Percentiles rank a stretch among this genome's conserved stretches.
Evolutionary conservation across 1,139 yeast genomes (phyloP).

Genomic region (Hyphopichia khmerensis): DNA sequence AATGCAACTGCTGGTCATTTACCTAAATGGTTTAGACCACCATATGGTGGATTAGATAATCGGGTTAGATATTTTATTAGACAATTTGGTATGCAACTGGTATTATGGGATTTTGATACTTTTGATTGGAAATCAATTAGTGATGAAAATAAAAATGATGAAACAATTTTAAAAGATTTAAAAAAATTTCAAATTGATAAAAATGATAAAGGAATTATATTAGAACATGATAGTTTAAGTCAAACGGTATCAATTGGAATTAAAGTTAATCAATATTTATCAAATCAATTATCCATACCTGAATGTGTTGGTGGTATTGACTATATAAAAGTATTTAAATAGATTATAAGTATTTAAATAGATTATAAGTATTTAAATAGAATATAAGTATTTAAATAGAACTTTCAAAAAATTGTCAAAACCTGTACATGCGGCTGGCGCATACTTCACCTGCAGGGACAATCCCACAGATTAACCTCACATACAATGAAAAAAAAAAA

Average conservation of each 20-base stretch:
- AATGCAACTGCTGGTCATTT: constrained; percentile 86
- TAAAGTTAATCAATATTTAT: constrained; percentile 48
- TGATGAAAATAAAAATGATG: constrained; percentile 37
- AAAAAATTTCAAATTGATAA: constrained; percentile 44
- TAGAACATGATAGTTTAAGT: constrained; percentile 79
- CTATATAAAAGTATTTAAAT: no score
- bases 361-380: no score
- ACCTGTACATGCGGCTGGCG: no score
- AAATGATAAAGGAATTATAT: constrained; percentile 57
- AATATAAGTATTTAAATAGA: no score
- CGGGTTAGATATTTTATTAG: constrained; percentile 76
- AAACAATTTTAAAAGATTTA: constrained; percentile 56
- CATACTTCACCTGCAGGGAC: no score
- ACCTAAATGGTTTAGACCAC: constrained; percentile 96
- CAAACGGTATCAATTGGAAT: constrained; percentile 71
- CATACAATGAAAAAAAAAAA: no score
- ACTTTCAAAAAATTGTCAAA: no score
- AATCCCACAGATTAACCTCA: no score
- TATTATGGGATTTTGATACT: constrained; percentile 89
- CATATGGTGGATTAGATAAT: constrained; percentile 91
- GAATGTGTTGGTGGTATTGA: constrained; percentile 72
- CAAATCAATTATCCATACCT: constrained; percentile 72
- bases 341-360: no score
- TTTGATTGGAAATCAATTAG: constrained; percentile 81
- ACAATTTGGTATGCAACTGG: constrained; percentile 85